Base-by-base conservation (phyloP, 2,329 filamentous ascomycete species). In the Bipolaris gigantea region DNA sequence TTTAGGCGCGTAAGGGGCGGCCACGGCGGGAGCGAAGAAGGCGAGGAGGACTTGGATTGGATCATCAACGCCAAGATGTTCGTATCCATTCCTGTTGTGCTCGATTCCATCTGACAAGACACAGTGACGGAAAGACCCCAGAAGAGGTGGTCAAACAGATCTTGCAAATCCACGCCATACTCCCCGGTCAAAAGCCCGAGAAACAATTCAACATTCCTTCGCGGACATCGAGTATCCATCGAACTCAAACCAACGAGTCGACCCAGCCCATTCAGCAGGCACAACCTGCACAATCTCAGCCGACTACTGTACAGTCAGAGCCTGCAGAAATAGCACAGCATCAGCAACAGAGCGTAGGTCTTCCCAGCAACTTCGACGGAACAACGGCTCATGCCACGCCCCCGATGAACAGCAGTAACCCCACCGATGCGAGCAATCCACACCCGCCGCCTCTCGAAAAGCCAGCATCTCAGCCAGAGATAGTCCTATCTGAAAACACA, bases 1-100 rank as follows among this genome's bases (percentile, higher is more conserved):
- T 99, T 99, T 80, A 84, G 92, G 56, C 78, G 79, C 43, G 88
- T 95, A 10, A 82, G 84, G 40, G 86, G 86, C 21, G 89, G 87
- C 1, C 85, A 86, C 1, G 88, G 87, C 30, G 87, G 86, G 1
- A 71, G 82, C 4, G 89, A 94, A 59, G 87, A 93, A 71, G 90
- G 89, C 25, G 89, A 95, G 73, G 91, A 95, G 71, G 90, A 90
- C 61, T 78, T 99, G 27, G 94, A 97, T 75, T 99, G 91, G 90
- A 92, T 97, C 68, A 89, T 99, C 67, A 89, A 93, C 73, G 88
- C 92, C 1, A 81, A 87, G 51, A 84, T 99, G 92, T 96, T 76
- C 74, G 85, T 70, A 41, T 42, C 45, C 50, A 8, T 19, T 7
- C 40, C 5, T 23, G 3, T 15, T 10, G 6, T 7, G 5, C 34